Conservation (phyloP, 371 early-diverging fungal genomes). For the Rozella allomycis region DNA sequence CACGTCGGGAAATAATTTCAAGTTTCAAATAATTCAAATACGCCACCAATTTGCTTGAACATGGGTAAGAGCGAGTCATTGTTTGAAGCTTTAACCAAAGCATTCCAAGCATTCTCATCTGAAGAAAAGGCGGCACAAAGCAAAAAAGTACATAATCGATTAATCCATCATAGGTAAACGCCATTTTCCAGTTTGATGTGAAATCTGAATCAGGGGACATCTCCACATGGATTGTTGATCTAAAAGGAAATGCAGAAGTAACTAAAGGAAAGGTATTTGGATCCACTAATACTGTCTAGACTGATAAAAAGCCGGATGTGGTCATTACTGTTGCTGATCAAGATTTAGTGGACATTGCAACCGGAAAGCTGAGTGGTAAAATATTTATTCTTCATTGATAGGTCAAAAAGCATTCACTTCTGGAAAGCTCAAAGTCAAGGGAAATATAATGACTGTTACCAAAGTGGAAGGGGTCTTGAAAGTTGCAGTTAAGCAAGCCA, state of each 20-base stretch:
- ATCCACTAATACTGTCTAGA: conserved; percentile 3
- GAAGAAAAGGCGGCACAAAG: too few relatives aligned
- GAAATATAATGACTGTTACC: conserved; percentile 51
- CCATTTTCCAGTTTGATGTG: conserved; percentile 1
- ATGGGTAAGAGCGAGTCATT: too few relatives aligned
- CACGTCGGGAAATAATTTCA: too few relatives aligned
- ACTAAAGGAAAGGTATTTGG: conserved; percentile 29
- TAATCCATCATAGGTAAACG: neutral
- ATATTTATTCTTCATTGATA: conserved; percentile 2
- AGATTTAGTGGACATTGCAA: conserved; percentile 62
- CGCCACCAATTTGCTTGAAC: too few relatives aligned
- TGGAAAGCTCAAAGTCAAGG: conserved; percentile 76
- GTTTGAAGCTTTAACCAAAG: too few relatives aligned
- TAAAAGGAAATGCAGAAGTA: conserved; percentile 31
- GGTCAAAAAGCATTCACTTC: conserved; percentile 59
- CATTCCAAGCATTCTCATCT: too few relatives aligned
- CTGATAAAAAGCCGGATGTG: conserved; percentile 38
- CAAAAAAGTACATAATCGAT: too few relatives aligned
- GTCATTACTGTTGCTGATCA: conserved; percentile 31
- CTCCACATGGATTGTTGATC: conserved; percentile 36
- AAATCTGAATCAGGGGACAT: neutral
- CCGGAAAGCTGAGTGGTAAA: conserved; percentile 49
- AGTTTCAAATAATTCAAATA: too few relatives aligned
- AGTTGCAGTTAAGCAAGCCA: neutral
- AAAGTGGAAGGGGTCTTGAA: conserved; percentile 5